Evolutionary conservation across 192 early-diverging fungal genomes (phyloP), one percentile per base, ranked within the genome.

Genomic region (Linnemannia exigua): DNA sequence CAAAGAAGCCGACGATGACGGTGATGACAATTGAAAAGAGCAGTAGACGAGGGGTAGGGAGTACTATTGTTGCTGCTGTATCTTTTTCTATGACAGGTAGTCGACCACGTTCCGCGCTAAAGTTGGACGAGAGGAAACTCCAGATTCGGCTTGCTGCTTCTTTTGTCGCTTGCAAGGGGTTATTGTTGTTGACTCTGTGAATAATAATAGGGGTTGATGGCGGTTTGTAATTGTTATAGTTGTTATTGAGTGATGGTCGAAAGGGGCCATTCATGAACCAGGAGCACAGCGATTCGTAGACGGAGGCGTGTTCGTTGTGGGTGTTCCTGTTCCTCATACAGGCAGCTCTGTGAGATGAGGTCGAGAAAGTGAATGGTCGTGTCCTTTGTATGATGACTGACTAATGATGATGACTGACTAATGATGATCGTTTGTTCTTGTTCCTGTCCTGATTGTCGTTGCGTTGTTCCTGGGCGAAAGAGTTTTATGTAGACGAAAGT

Each of bases 241-340:
- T 28, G 67, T 25, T 14, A 22, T 35, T 33, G 17, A 31, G 67
- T 28, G 6, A 31, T 31, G 12, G 20, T 31, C 22, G 38, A 46
- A 33, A 33, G 52, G 47, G 70, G 36, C 36, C 14, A 8, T 54
- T 70, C 37, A 51, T 61, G 28, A 83, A 33, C 81, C 81, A 83
- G 11, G 44, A 41, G 12, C 75, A 46, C 37, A 83, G 71, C n/a
- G 81, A 77, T 17, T 83, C 70, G 51, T 54, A 46, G 31, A 77
- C 76, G 58, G 81, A n/a, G 44, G 76, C 70, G 70, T 74, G 38
- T 78, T 83, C 75, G 61, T 41, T 35, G 22, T 69, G 48, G 20
- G 48, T 31, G 44, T 63, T 12, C 72, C 69, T 33, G 70, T 68
- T 50, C 75, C n/a, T 74, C 80, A 76, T 76, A 72, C 81, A 83